Evolutionary conservation across 192 early-diverging fungal genomes (phyloP), one percentile per base, ranked within the genome.

Genomic region (Coemansia sp.): DNA sequence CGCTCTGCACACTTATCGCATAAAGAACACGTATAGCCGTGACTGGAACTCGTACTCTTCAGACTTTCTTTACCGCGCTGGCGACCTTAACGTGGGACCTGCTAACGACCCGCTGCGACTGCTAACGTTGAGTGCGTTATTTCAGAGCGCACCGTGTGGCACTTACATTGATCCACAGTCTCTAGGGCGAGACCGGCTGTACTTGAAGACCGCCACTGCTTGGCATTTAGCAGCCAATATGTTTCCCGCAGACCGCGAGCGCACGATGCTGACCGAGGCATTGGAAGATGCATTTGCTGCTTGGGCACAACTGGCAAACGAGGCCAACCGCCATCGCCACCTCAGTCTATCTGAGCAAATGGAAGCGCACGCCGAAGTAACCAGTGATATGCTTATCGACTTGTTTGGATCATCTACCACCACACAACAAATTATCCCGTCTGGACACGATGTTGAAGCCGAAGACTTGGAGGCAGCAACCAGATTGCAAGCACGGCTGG

Each of bases 281-380:
- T 42, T 85, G 5, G 83, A 85, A 54, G 83, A 85, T 54, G 78
- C 83, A 9, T 75, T 85, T 73, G 75, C 75, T 6, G 64, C 78
- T 5, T 85, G 83, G 83, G 70, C 73, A 7, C 83, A 85, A 52
- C 63, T 67, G 15, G 38, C 75, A 16, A 65, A 46, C 34, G 60
- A 65, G 15, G 63, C 72, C 13, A 71, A 70, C 42, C 70, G 75
- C 9, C 75, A 75, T 47, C 75, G 75, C 8, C 74, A 80, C 18
- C 78, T 80, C 49, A 75, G 59, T 16, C 31, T 77, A 24, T 55
- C 75, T 3, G 78, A 77, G 66, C 83, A 78, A 49, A 78, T 80
- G 71, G 77, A 77, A 24, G 77, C 82, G 0, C 75, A 77, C 44
- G 78, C 69, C 18, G 75, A 80, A 51, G 71, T 80, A 20, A 80